A percentile compares a stretch with the other conserved stretches of the same genome.
Evolutionary conservation across 2,329 filamentous ascomycete genomes (phyloP).

Genomic region (Epichloe aotearoae): DNA sequence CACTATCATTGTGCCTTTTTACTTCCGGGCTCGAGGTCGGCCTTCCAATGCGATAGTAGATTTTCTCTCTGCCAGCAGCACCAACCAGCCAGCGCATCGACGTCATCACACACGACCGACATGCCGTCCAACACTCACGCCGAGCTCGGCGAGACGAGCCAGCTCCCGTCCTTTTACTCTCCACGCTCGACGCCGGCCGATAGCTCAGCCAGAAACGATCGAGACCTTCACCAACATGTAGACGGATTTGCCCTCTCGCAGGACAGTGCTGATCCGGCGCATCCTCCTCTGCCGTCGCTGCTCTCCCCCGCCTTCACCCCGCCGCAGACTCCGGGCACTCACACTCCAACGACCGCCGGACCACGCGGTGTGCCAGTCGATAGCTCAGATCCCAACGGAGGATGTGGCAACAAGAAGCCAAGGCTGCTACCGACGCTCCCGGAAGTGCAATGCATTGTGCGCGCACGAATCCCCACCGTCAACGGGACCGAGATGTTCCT

Average conservation of each 20-base stretch:
- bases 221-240: slow-evolving; percentile 12
- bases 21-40: background rate
- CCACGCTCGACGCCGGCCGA: slow-evolving; percentile 22
- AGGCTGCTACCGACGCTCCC: slow-evolving; percentile 65
- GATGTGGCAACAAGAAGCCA: slow-evolving; percentile 51
- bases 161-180: slow-evolving; percentile 35
- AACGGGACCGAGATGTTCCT: slow-evolving; percentile 92
- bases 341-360: slow-evolving; percentile 32
- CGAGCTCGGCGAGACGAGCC: slow-evolving; percentile 15
- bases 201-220: slow-evolving; percentile 8
- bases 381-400: slow-evolving; percentile 42
- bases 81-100: background rate
- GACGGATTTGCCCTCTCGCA: slow-evolving; percentile 25
- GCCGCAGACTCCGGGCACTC: slow-evolving; percentile 47
- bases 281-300: slow-evolving; percentile 47
- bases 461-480: slow-evolving; percentile 87
- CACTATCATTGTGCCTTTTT: background rate
- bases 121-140: slow-evolving; percentile 4
- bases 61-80: background rate
- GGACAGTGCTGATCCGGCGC: slow-evolving; percentile 8
- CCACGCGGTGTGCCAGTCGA: slow-evolving; percentile 47
- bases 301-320: slow-evolving; percentile 81
- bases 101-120: background rate
- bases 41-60: background rate
- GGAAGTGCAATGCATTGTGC: slow-evolving; percentile 82